Base-by-base conservation (phyloP, 1,284 basidiomycete genomes). In the Puccinia sorghi region DNA sequence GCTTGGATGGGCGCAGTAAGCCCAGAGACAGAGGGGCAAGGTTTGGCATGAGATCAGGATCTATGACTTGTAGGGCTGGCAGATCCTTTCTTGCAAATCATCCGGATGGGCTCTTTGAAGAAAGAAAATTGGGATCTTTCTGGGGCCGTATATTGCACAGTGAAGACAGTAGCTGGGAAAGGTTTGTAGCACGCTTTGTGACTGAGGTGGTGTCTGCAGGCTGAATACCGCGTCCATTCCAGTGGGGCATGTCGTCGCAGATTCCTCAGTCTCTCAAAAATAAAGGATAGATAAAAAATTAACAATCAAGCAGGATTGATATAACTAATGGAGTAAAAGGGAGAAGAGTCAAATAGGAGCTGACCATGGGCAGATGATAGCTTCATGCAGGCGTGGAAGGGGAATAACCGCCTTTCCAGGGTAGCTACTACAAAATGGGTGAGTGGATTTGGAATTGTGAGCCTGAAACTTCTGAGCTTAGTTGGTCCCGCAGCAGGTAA, bases 81-180 rank as follows among this genome's bases (percentile, higher is more conserved):
- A 46, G 66, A 8, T n/a, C 43, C 17, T 69, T 69, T 69, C 27
- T 69, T 46, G 43, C 66, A n/a, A n/a, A 48, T 69, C 66, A 69
- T 50, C n/a, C 66, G 41, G 17, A 69, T 69, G 9, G 66, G 66
- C 52, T 46, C 25, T 48, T 69, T 69, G 66, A 69, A 69, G 22
- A 69, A 69, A 27, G 66, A 69, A 17, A 69, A 4, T 25, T 37
- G 4, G 9, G 63, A 64, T 46, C 43, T 64, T 43, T 64, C 63
- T 32, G 15, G 17, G 4, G 56, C 1, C 2, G 56, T 22, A 17
- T 56, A 22, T 8, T 22, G 17, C 4, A 22, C 6, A 22, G 52
- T 7, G 25, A 22, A 4, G 11, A 15, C 11, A 15, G 56, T 32
- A n/a, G 7, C 9, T 32, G 8, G 56, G 11, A 12, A 27, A 37